A percentile compares a stretch with the other conserved stretches of the same genome.
phyloP scores from a whole-genome alignment of 2,329 filamentous ascomycete species.

The Fusarium buxicola region DNA sequence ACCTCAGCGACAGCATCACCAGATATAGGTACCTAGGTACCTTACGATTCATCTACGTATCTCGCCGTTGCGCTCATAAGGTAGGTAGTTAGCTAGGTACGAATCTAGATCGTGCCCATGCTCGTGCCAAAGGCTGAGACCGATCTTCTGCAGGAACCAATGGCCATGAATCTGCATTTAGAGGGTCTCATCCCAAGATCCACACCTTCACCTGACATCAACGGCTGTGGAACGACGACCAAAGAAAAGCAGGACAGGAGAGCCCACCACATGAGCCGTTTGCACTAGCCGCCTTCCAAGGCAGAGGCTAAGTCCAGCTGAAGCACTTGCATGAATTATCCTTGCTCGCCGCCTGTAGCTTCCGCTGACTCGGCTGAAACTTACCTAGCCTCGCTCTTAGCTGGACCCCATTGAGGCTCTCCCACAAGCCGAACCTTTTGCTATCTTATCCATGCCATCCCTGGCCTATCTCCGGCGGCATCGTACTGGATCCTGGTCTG shows the following conservation, averaged over 20 bases:
- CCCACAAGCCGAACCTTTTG: slow-evolving; percentile 17
- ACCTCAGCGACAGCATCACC: neutral
- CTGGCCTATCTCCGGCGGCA: slow-evolving; percentile 23
- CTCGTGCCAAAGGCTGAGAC: slow-evolving; percentile 11
- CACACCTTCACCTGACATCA: slow-evolving; percentile 18
- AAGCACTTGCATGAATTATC: slow-evolving; percentile 39
- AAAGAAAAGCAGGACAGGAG: slow-evolving; percentile 25
- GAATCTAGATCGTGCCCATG: neutral
- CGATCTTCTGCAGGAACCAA: slow-evolving; percentile 24
- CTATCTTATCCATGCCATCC: slow-evolving; percentile 5
- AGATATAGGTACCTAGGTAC: neutral
- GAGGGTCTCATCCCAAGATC: neutral
- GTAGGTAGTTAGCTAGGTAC: neutral
- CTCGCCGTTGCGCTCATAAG: neutral
- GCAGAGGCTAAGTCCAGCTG: slow-evolving; percentile 35
- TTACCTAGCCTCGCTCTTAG: slow-evolving; percentile 29
- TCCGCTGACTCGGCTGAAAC: slow-evolving; percentile 38
- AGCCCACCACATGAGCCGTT: slow-evolving; percentile 26
- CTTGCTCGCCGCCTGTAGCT: slow-evolving; percentile 30
- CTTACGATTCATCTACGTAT: slow-evolving; percentile 1
- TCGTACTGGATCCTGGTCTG: slow-evolving; percentile 28
- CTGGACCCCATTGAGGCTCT: slow-evolving; percentile 26
- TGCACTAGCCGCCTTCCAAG: slow-evolving; percentile 22
- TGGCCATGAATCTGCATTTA: slow-evolving; percentile 3
- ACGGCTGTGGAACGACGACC: slow-evolving; percentile 20